Conservation (phyloP, 305 asterid genomes). For the Nicotiana rustica region DNA sequence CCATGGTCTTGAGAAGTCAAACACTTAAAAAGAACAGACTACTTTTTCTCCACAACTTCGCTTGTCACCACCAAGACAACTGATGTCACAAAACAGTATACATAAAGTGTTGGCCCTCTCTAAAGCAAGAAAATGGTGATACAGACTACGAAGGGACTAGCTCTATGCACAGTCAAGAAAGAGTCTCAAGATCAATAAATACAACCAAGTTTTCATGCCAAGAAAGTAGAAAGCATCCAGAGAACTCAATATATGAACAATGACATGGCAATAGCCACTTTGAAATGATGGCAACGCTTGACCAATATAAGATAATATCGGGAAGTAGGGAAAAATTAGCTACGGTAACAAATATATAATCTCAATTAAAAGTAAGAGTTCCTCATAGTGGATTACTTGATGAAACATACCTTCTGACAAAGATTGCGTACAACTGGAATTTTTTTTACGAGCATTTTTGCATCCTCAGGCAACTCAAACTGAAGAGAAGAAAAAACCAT, state of each 20-base stretch:
- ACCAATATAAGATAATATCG: not conserved
- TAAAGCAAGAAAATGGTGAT: conserved; percentile 20
- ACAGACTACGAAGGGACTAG: not conserved
- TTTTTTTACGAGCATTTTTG: conserved; percentile 67
- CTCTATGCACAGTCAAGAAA: not conserved
- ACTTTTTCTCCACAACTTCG: conserved; percentile 10
- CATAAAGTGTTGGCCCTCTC: not conserved
- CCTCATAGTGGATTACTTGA: conserved; percentile 1
- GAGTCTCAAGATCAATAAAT: not conserved
- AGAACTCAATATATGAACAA: not conserved
- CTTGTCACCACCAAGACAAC: conserved; percentile 23
- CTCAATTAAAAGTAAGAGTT: conserved; percentile 13
- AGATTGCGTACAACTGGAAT: conserved; percentile 81
- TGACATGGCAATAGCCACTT: conserved; percentile 19
- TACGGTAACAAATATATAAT: not conserved
- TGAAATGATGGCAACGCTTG: not conserved
- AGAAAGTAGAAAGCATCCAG: conserved; percentile 15
- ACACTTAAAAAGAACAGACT: conserved; percentile 1
- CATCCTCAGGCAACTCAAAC: conserved; percentile 82
- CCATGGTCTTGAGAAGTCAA: not conserved
- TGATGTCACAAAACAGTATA: not conserved
- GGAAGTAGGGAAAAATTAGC: not conserved
- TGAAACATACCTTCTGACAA: conserved; percentile 75
- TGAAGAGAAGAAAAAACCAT: conserved; percentile 44
- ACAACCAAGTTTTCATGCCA: not conserved